Base-by-base conservation (phyloP, 1,284 basidiomycete species). In the Somion occarium region DNA sequence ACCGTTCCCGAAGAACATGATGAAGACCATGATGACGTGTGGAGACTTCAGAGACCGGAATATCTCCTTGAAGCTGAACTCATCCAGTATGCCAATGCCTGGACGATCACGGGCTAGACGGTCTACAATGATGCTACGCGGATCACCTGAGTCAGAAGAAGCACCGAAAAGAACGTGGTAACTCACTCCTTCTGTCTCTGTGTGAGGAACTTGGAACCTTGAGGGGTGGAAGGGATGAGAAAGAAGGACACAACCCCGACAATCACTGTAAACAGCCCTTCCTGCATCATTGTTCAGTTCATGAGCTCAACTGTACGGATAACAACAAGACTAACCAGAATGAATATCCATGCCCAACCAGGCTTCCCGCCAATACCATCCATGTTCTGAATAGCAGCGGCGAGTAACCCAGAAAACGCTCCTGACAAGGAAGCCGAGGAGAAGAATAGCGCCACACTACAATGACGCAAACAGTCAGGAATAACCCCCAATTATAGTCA, bases 341-440 rank as follows among this genome's bases (percentile, higher is more conserved):
- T 80, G 65, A 88, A 86, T 58, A 87, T 84, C 84, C 84, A 86
- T 20, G 80, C 69, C 66, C 65, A 71, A 5, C 63, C 69, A 12
- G 78, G 72, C 56, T 80, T 80, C 3, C 82, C 79, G 20, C 76
- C 83, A 38, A 85, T 59, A 4, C 81, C 82, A 12, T 79, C 68
- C 80, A 83, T 79, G 2, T 83, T 78, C 3, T 77, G 73, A 38
- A 84, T 82, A 0, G 73, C 82, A 24, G 78, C 80, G 22, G 79
- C 82, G 38, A 84, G 72, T 13, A 83, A 64, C 44, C 80, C 80
- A 51, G 82, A 81, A 52, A 85, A 85, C 15, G 83, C 83, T 43
- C 46, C 50, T 50, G 80, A 75, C n/a, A 82, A 64, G 0, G 79
- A 79, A 25, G 78, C 73, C 0, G 75, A 69, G 1, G 77, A 76